Conservation (phyloP, 2,329 filamentous ascomycete genomes). For the Fusarium globosum region DNA sequence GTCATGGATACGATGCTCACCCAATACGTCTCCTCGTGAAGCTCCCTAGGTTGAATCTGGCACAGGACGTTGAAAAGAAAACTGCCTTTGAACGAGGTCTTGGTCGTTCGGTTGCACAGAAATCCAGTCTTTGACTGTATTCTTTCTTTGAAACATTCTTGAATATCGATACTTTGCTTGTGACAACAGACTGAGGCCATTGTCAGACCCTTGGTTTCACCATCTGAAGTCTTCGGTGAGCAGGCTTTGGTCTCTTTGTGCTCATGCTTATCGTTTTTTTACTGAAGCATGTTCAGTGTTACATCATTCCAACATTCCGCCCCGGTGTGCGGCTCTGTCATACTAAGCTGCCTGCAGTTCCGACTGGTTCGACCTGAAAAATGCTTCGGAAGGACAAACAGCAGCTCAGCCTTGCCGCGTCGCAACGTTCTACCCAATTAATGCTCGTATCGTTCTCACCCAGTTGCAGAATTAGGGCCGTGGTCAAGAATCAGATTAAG, state of each 20-base stretch:
- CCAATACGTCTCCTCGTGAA: neutral
- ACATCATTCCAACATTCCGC: constrained; percentile 19
- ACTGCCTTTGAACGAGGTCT: constrained; percentile 12
- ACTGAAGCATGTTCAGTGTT: constrained; percentile 6
- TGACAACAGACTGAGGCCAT: constrained; percentile 23
- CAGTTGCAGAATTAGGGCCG: neutral
- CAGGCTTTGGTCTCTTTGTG: neutral
- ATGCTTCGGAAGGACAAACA: constrained; percentile 17
- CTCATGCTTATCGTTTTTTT: constrained; percentile 13
- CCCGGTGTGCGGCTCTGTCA: constrained; percentile 21
- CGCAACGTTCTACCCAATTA: neutral
- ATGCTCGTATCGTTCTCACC: neutral
- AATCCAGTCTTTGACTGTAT: constrained; percentile 9
- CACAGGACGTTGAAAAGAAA: constrained; percentile 10
- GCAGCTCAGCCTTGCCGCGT: constrained; percentile 31
- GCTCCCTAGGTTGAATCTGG: constrained; percentile 5
- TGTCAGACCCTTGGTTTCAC: constrained; percentile 38
- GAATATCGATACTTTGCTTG: constrained; percentile 4
- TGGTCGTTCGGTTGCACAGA: constrained; percentile 21
- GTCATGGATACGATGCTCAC: constrained; percentile 13
- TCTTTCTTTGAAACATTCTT: neutral
- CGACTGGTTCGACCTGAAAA: constrained; percentile 1
- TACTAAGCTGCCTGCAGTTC: constrained; percentile 22
- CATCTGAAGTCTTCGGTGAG: constrained; percentile 35
- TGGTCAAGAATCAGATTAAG: neutral